Base-by-base conservation (phyloP, 805 yeast genomes). In the Blastobotrys parvus region DNA sequence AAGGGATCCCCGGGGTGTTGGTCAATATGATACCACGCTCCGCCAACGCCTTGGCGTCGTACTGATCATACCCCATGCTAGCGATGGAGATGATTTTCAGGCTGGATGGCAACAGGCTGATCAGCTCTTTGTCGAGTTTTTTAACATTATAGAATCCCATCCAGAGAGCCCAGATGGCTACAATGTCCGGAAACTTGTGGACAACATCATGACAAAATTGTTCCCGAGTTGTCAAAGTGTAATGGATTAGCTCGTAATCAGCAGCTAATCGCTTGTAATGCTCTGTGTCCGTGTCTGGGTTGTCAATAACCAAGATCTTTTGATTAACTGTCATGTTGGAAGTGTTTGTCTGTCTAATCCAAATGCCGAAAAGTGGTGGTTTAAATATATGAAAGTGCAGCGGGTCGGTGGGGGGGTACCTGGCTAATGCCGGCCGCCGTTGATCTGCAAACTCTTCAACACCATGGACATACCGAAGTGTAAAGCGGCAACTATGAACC, bases 41-140 rank as follows among this genome's bases (percentile, higher is more conserved):
- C 8, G 31, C 25, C 62, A 80, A 59, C 10, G 57, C 67, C 7
- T 49, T 46, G 1, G 69, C 72, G 50, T 77, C 78, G 43, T 72
- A 69, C 34, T 64, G 67, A 46, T 80, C 82, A 50, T 64, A 67
- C 0, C 87, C 87, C 3, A 78, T 83, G 51, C 82, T 76, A 20
- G 81, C 76, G 31, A 72, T 66, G 2, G 77, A 63, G 23, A 78
- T 64, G 18, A 74, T 65, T 48, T 69, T 72, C 45, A 80, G 60
- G 1, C 65, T 48, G 0, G 51, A 18, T 0, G 86, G 85, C 31
- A 72, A 67, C 21, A 60, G 56, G 3, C 65, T 74, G 43, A 75
- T 55, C 18, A 74, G 44, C 34, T 55, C 59, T 2, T 36, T 50
- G 17, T 39, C 38, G 38, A 45, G 42, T 44, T 15, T 61, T 3